phyloP scores from a whole-genome alignment of 2,329 filamentous ascomycete genomes.

The Epichloe amarillans region DNA sequence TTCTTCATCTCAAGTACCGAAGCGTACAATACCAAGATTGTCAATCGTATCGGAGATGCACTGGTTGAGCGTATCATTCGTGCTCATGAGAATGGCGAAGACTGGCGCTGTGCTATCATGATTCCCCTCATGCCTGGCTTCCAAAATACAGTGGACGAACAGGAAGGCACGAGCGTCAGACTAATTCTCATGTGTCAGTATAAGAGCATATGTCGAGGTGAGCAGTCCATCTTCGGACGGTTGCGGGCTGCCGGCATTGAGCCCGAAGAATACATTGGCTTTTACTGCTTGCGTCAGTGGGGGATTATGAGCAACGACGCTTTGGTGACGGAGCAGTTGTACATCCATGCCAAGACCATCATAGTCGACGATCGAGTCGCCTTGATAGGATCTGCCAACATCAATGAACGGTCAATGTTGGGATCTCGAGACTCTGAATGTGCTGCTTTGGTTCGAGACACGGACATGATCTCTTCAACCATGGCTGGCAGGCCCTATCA shows the following conservation, averaged over 20 bases:
- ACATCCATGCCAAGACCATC: constrained; percentile 96
- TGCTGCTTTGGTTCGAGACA: constrained; percentile 81
- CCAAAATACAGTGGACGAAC: constrained; percentile 87
- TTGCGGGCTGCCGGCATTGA: constrained; percentile 70
- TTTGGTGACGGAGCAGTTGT: constrained; percentile 88
- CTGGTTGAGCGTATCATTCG: constrained; percentile 83
- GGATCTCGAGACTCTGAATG: constrained; percentile 86
- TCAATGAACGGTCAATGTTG: constrained; percentile 94
- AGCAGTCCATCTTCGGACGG: constrained; percentile 81
- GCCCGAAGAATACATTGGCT: constrained; percentile 88
- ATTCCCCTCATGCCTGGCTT: constrained; percentile 98
- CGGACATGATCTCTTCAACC: constrained; percentile 78
- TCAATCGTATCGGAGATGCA: constrained; percentile 89
- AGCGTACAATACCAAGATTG: constrained; percentile 73
- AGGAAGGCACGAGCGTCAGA: constrained; percentile 86
- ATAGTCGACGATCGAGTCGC: constrained; percentile 87
- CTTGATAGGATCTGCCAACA: constrained; percentile 94
- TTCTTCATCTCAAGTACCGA: constrained; percentile 94
- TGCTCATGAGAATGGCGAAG: constrained; percentile 69
- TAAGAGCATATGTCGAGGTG: constrained; percentile 86
- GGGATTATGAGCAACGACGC: constrained; percentile 76
- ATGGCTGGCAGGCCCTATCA: constrained; percentile 86
- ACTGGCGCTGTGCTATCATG: constrained; percentile 80
- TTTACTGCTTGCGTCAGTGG: constrained; percentile 88
- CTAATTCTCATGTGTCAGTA: constrained; percentile 97